Evolutionary conservation across 129 eudicot species (phyloP), one percentile per base, ranked within the genome.

Genomic region (Artemisia argyi): DNA sequence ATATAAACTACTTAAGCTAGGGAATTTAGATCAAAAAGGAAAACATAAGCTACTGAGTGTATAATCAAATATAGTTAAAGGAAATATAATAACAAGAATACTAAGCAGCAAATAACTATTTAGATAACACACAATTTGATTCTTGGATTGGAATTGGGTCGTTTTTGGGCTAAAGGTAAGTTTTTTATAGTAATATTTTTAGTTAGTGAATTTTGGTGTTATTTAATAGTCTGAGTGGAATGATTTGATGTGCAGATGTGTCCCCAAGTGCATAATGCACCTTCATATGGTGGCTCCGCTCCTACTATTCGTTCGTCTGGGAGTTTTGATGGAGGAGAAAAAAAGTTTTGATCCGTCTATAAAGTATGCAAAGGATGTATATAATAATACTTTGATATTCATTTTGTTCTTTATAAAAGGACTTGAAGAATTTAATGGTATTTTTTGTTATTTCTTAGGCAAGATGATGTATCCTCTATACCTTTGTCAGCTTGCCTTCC

Each of bases 181-280:
- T 1, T 24, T 24, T 24, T 24, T 24, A 24, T 24, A 24, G 1
- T 24, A 24, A n/a, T n/a, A n/a, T 22, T 22, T 24, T 24, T 24
- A 24, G 26, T 24, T 24, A 24, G 26, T 24, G 26, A 24, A 24
- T 24, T 24, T 24, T 24, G 26, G 26, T 24, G 26, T 24, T 24
- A 24, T 24, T 24, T 24, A 28, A 4, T 28, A 28, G 3, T 28
- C 4, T 28, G 32, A 28, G 5, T 28, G n/a, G 17, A n/a, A 56
- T 77, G 78, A 63, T 53, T 42, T 30, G 68, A 79, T 85, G 87
- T 35, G 4, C 68, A 54, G 13, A 64, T 55, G 47, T 74, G 76
- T 47, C 76, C 71, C 4, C 63, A 53, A 22, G 80, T 63, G 63
- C 85, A 88, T n/a, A 85, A 82, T 79, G 95, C 88, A 51, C 85